These are phyloP conservation scores for Achaetomiella virescens DNA, from an alignment of 495 filamentous ascomycete genomes.

Conservation along the genomic window DNA sequence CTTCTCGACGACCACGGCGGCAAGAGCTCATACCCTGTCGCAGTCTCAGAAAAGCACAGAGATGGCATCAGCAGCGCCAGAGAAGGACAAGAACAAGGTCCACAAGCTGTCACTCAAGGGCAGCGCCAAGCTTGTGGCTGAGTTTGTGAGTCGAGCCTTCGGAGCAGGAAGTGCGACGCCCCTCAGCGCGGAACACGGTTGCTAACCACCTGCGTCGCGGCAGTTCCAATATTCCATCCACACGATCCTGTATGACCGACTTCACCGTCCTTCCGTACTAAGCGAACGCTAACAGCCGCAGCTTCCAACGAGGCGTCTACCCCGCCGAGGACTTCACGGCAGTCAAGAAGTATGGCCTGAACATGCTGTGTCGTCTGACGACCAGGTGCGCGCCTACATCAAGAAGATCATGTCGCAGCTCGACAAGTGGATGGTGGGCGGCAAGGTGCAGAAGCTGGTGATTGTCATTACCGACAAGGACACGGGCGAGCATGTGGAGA, in stretches of 20 bases:
- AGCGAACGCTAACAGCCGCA: conserved; percentile 24
- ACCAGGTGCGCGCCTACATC: conserved; percentile 97
- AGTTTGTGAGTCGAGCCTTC: conserved; percentile 68
- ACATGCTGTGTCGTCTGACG: conserved; percentile 97
- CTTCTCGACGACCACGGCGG: not conserved
- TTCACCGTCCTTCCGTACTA: conserved; percentile 2
- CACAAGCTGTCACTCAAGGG: conserved; percentile 94
- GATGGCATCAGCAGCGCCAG: conserved; percentile 20
- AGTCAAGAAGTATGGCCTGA: conserved; percentile 98
- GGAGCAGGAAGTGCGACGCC: not conserved
- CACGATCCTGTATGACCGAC: conserved; percentile 61
- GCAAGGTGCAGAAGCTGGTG: conserved; percentile 94
- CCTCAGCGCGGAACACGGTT: not conserved
- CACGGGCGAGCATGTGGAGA: conserved; percentile 88
- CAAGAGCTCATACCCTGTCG: not conserved
- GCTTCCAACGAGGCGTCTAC: conserved; percentile 94
- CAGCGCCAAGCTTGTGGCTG: conserved; percentile 84
- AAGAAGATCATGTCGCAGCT: conserved; percentile 97
- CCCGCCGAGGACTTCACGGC: conserved; percentile 96
- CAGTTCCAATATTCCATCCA: conserved; percentile 97
- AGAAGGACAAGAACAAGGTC: conserved; percentile 81
- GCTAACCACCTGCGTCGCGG: conserved; percentile 7
- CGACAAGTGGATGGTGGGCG: conserved; percentile 90
- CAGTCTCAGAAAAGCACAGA: not conserved
- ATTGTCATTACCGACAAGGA: conserved; percentile 95